phyloP scores from a whole-genome alignment of 208 protist species.

The Naegleria fowleri region DNA sequence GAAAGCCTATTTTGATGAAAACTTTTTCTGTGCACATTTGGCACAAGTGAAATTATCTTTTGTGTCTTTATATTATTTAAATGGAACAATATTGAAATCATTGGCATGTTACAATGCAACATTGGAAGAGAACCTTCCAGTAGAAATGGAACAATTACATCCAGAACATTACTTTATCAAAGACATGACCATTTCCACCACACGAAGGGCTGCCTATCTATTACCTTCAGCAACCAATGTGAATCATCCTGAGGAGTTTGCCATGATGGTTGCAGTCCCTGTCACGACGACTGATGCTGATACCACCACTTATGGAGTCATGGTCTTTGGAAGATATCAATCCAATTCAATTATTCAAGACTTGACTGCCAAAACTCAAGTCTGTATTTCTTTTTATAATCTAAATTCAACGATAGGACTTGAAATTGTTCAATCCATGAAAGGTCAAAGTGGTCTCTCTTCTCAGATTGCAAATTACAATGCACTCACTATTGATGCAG shows the following conservation, averaged over 20 bases:
- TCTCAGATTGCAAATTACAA: not conserved
- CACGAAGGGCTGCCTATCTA: not conserved
- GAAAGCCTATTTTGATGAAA: not conserved
- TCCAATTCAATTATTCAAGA: not conserved
- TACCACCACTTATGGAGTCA: not conserved
- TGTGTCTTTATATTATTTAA: not conserved
- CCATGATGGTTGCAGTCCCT: not conserved
- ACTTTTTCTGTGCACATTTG: not conserved
- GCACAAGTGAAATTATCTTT: not conserved
- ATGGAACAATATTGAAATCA: not conserved
- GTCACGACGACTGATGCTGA: not conserved
- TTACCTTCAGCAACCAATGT: not conserved
- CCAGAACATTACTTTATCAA: not conserved
- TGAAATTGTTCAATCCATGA: not conserved
- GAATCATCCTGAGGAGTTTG: not conserved
- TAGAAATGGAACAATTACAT: not conserved
- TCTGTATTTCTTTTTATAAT: not conserved
- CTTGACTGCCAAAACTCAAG: not conserved
- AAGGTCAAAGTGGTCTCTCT: not conserved
- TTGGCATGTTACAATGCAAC: not conserved
- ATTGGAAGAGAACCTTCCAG: not conserved
- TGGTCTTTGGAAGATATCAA: not conserved
- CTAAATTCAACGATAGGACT: not conserved
- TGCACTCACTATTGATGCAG: not conserved
- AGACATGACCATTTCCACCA: not conserved